Evolutionary conservation across 2,329 filamentous ascomycete species (phyloP), one percentile per base, ranked within the genome.

Genomic region (Trichoderma sp.): DNA sequence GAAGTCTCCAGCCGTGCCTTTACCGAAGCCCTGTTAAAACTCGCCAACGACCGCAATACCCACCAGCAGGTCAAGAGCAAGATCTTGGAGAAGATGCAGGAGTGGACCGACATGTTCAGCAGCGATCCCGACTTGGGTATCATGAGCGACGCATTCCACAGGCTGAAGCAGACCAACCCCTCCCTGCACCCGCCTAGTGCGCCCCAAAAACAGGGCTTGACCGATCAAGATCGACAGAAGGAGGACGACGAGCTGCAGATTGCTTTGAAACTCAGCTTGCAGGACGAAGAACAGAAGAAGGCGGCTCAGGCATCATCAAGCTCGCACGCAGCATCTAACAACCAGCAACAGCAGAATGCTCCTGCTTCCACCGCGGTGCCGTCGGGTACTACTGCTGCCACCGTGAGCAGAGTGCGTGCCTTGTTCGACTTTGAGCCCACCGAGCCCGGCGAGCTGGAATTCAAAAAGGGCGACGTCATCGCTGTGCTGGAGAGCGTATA

Each of bases 191-290:
- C 94, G 18, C 96, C 96, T 0, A 97, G 94, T 68, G 97, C 97
- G 73, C 96, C 96, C 4, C 91, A 91, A 75, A 99, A 99, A 85
- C 92, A 91, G 70, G 90, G 93, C 74, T 93, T 99, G 71, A 97
- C 95, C 56, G 91, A 96, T 39, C 75, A 91, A 58, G 96, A 99
- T 80, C 88, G 96, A 72, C 91, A 93, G 80, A 97, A 97, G 81
- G 96, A 99, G 80, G 96, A 99, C 71, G 94, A 98, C 61, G 96
- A 99, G 81, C 83, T 99, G 67, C 96, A 98, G 79, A 97, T 97
- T 89, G 96, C 96, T 2, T 85, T 99, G 59, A 94, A 91, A 75
- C 85, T 99, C 76, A 97, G 94, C 54, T 87, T 99, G 74, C 93
- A 97, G 78, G 96, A 99, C 71, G 95, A 96, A 76, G 85, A 87